Evolutionary conservation across 495 filamentous ascomycete species (phyloP).

Genomic region (Aspergillus affinis): DNA sequence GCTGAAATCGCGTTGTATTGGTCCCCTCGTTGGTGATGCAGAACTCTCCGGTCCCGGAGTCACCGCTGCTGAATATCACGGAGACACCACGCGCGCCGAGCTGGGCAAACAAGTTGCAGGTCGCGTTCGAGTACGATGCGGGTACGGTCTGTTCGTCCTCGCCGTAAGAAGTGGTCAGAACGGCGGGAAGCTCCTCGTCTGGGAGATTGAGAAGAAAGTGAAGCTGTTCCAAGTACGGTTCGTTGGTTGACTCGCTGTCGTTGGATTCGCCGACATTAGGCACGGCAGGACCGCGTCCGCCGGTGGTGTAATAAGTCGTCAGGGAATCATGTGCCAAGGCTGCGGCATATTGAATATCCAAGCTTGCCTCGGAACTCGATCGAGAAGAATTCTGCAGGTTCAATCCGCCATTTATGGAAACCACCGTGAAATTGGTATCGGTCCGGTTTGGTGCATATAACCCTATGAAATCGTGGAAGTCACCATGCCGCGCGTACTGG

Average conservation of each 20-base stretch:
- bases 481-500: constrained; percentile 60
- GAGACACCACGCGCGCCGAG: constrained; percentile 72
- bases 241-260: constrained; percentile 55
- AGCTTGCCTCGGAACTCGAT: constrained; percentile 59
- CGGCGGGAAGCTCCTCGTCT: constrained; percentile 66
- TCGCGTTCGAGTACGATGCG: constrained; percentile 56
- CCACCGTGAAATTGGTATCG: constrained; percentile 61
- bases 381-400: constrained; percentile 45
- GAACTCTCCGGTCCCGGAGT: constrained; percentile 58
- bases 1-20: constrained; percentile 59
- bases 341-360: constrained; percentile 71
- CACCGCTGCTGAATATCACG: constrained; percentile 71
- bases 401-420: constrained; percentile 58
- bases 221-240: constrained; percentile 82
- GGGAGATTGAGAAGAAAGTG: constrained; percentile 61
- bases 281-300: constrained; percentile 57
- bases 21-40: constrained; percentile 69
- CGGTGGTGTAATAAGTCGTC: constrained; percentile 66
- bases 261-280: constrained; percentile 49
- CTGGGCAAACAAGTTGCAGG: constrained; percentile 72
- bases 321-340: constrained; percentile 58
- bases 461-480: constrained; percentile 54
- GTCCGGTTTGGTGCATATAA: constrained; percentile 50
- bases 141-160: constrained; percentile 53
- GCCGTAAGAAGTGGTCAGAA: constrained; percentile 71